Percentiles rank a stretch among this genome's conserved stretches.
Conservation (phyloP, 148 eudicot genomes). For the Spergularia marina region DNA sequence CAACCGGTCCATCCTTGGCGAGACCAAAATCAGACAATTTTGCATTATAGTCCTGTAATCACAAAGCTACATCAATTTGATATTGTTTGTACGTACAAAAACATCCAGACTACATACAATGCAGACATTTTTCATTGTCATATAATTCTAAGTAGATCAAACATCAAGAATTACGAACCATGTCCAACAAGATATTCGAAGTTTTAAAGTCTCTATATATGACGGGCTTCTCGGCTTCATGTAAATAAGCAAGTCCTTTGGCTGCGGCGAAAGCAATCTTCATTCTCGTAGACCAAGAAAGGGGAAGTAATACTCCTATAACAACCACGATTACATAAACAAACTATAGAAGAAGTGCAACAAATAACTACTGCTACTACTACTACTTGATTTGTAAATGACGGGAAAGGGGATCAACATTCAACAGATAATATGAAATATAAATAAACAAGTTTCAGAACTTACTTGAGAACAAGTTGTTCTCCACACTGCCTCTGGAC, state of each 20-base stretch:
- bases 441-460: too few relatives aligned
- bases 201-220: conserved; percentile 92
- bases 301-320: conserved; percentile 81
- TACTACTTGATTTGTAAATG: neutral
- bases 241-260: conserved; percentile 84
- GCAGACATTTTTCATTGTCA: too few relatives aligned
- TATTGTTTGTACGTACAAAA: too few relatives aligned
- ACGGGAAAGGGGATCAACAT: neutral
- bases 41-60: conserved; percentile 73
- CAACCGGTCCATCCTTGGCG: conserved; percentile 92
- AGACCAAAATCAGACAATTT: conserved; percentile 91
- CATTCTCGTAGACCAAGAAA: conserved; percentile 85
- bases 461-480: conserved; percentile 81
- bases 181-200: conserved; percentile 72
- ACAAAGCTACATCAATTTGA: neutral
- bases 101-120: too few relatives aligned
- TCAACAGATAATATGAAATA: too few relatives aligned
- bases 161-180: conserved; percentile 39
- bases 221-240: conserved; percentile 84
- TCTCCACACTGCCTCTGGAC: conserved; percentile 87
- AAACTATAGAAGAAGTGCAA: too few relatives aligned
- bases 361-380: neutral
- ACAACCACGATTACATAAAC: neutral
- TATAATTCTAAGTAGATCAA: neutral
- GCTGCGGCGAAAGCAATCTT: conserved; percentile 88